These are phyloP conservation scores for Afroboletus lepidellus DNA, from an alignment of 1,284 basidiomycete species.

Conservation along the genomic window DNA sequence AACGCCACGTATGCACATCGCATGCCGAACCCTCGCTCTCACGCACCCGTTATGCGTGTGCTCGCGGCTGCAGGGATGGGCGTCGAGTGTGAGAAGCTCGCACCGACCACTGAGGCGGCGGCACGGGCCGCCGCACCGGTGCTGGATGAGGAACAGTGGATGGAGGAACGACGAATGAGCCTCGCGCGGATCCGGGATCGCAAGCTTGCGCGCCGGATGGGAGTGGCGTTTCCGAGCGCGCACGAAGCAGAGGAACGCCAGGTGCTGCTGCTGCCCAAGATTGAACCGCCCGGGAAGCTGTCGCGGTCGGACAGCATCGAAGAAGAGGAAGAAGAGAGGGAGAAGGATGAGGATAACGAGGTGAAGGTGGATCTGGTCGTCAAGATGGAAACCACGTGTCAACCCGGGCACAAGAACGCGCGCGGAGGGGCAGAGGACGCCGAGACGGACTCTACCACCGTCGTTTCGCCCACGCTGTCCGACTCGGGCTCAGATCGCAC, in stretches of 20 bases:
- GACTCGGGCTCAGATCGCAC: constrained; percentile 30
- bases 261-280: constrained; percentile 24
- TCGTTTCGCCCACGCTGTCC: constrained; percentile 28
- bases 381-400: constrained; percentile 4
- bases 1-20: constrained; percentile 66
- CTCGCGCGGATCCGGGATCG: constrained; percentile 41
- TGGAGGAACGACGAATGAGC: constrained; percentile 41
- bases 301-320: constrained; percentile 35
- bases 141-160: constrained; percentile 44
- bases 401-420: constrained; percentile 5
- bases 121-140: constrained; percentile 19
- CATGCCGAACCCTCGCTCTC: constrained; percentile 69
- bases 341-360: constrained; percentile 3
- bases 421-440: constrained; percentile 13
- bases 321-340: constrained; percentile 30
- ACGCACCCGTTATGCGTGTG: constrained; percentile 66
- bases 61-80: constrained; percentile 58
- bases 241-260: constrained; percentile 13
- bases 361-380: not conserved
- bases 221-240: constrained; percentile 21
- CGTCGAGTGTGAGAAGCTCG: constrained; percentile 24
- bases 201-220: constrained; percentile 34
- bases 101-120: constrained; percentile 2
- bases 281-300: constrained; percentile 28
- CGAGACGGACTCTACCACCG: constrained; percentile 24